Percentiles rank a stretch among this genome's conserved stretches.
These are phyloP conservation scores for Drechslera avenae DNA, from an alignment of 2,329 filamentous ascomycete species.

Conservation along the genomic window DNA sequence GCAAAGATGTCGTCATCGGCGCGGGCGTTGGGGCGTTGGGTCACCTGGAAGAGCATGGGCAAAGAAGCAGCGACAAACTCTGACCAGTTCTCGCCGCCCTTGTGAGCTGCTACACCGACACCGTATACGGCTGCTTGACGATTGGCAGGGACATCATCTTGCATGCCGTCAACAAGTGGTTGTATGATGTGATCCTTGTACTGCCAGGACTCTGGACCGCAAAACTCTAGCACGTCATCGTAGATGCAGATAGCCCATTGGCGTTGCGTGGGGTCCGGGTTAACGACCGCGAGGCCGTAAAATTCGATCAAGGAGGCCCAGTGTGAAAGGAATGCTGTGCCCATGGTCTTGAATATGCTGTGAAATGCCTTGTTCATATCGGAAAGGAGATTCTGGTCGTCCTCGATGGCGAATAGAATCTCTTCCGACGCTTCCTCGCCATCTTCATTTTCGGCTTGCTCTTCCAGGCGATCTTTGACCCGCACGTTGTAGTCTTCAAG, in stretches of 20 bases:
- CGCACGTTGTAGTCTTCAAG: slow-evolving; percentile 92
- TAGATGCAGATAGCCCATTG: slow-evolving; percentile 99
- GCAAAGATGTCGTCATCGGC: slow-evolving; percentile 95
- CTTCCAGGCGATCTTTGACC: slow-evolving; percentile 81
- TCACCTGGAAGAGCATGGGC: slow-evolving; percentile 82
- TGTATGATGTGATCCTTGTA: slow-evolving; percentile 87
- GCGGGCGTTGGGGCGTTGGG: slow-evolving; percentile 78
- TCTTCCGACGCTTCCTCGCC: slow-evolving; percentile 90
- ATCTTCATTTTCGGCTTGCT: slow-evolving; percentile 81
- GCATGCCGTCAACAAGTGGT: slow-evolving; percentile 84
- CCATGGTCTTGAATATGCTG: slow-evolving; percentile 97
- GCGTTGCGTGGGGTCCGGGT: slow-evolving; percentile 82
- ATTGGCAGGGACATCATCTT: slow-evolving; percentile 85
- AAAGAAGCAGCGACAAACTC: slow-evolving; percentile 83
- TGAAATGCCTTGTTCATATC: slow-evolving; percentile 99
- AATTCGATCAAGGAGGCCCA: slow-evolving; percentile 87
- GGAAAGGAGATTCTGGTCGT: slow-evolving; percentile 92
- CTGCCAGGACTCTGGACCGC: slow-evolving; percentile 82
- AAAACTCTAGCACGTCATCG: slow-evolving; percentile 98
- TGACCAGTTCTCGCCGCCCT: slow-evolving; percentile 84
- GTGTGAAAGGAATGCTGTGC: slow-evolving; percentile 77
- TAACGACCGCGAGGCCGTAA: slow-evolving; percentile 84
- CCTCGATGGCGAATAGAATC: slow-evolving; percentile 87
- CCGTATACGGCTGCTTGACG: slow-evolving; percentile 95
- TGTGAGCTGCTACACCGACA: slow-evolving; percentile 92